Conservation (phyloP, 2,329 filamentous ascomycete species). For the Xylariaceae sp. region DNA sequence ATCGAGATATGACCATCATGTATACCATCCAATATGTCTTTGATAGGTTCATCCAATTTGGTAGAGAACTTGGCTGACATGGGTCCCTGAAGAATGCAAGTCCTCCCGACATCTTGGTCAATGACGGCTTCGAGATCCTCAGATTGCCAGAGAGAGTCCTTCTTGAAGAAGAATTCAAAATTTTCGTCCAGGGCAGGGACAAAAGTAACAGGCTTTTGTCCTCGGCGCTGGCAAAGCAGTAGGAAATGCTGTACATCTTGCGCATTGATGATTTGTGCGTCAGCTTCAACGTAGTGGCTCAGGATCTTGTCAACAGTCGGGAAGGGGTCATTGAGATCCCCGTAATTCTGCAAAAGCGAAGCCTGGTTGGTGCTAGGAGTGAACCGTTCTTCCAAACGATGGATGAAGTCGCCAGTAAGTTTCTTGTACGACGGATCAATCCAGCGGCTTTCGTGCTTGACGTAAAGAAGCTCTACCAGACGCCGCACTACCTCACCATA, state of each 20-base stretch:
- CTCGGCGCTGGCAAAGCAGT: slow-evolving; percentile 82
- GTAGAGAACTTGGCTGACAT: slow-evolving; percentile 89
- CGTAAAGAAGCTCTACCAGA: slow-evolving; percentile 85
- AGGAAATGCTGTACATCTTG: slow-evolving; percentile 98
- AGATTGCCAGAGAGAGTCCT: slow-evolving; percentile 98
- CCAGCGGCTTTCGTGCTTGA: slow-evolving; percentile 87
- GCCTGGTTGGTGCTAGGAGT: slow-evolving; percentile 66
- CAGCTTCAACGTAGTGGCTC: slow-evolving; percentile 77
- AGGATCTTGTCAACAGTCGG: slow-evolving; percentile 74
- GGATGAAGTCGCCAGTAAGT: slow-evolving; percentile 92
- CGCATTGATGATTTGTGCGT: slow-evolving; percentile 90
- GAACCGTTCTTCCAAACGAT: slow-evolving; percentile 95
- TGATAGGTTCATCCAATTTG: slow-evolving; percentile 85
- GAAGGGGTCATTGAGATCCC: slow-evolving; percentile 81
- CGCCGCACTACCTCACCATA: slow-evolving; percentile 83
- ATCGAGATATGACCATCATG: slow-evolving; percentile 82
- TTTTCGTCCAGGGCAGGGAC: slow-evolving; percentile 93
- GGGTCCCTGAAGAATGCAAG: slow-evolving; percentile 93
- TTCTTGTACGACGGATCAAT: slow-evolving; percentile 80
- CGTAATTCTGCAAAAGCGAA: slow-evolving; percentile 84
- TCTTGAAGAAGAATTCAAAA: slow-evolving; percentile 99
- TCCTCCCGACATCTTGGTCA: slow-evolving; percentile 90
- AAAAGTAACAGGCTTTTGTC: slow-evolving; percentile 95
- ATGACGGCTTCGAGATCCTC: slow-evolving; percentile 96
- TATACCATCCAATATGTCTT: slow-evolving; percentile 88